These are phyloP conservation scores for Paecilomyces variotii DNA, from an alignment of 2,329 filamentous ascomycete species.

Conservation along the genomic window DNA sequence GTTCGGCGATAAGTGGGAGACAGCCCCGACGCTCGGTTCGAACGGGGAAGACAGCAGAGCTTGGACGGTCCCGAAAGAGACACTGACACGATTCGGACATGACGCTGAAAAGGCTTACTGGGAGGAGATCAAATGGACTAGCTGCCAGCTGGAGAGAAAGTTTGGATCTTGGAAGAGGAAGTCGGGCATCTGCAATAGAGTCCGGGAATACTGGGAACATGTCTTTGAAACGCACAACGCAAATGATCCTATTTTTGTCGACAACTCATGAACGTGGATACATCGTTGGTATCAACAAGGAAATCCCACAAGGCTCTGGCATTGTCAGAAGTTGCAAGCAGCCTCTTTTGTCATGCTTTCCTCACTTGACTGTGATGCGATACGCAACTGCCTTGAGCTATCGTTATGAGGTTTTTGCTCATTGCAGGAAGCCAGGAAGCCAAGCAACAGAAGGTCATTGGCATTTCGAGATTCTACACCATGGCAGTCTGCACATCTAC, in stretches of 20 bases:
- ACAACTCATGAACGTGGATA: background rate
- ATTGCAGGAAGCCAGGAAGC: too few relatives aligned
- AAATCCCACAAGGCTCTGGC: too few relatives aligned
- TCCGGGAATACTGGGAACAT: conserved; percentile 10
- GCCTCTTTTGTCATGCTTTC: background rate
- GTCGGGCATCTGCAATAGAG: conserved; percentile 11
- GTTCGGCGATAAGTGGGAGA: conserved; percentile 31
- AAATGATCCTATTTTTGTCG: background rate
- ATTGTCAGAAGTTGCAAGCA: background rate
- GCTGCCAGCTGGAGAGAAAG: conserved; percentile 26
- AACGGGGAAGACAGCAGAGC: conserved; percentile 29
- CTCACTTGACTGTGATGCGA: background rate
- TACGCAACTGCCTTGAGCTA: background rate
- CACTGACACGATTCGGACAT: conserved; percentile 28
- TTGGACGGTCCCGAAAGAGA: conserved; percentile 28
- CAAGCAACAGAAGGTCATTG: too few relatives aligned
- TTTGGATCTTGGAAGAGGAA: conserved; percentile 26
- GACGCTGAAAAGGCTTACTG: conserved; percentile 33
- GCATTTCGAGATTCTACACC: background rate
- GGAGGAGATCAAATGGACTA: conserved; percentile 34
- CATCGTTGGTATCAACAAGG: too few relatives aligned
- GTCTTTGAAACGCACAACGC: conserved; percentile 11
- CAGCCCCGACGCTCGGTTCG: conserved; percentile 25
- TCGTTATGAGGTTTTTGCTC: background rate
- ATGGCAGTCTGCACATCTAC: background rate